Percentiles rank a stretch among this genome's conserved stretches.
These are phyloP conservation scores for Obelidium mucronatum DNA, from an alignment of 192 early-diverging fungal genomes.

Conservation along the genomic window DNA sequence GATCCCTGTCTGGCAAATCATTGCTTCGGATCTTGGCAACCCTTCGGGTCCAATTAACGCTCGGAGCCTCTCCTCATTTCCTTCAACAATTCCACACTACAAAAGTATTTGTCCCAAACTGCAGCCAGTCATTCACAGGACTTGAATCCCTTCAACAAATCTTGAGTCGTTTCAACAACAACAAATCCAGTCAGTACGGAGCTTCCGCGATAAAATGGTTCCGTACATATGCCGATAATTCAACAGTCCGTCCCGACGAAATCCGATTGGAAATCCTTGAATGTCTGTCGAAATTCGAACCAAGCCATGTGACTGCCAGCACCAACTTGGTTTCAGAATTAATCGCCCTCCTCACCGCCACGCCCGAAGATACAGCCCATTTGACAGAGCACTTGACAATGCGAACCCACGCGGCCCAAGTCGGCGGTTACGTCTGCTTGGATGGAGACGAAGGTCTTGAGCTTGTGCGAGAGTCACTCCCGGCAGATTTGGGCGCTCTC, in stretches of 20 bases:
- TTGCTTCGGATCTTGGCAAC: neutral
- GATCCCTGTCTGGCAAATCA: neutral
- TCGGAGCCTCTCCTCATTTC: neutral
- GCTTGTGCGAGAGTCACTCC: neutral
- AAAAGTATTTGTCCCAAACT: neutral
- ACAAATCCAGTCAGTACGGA: neutral
- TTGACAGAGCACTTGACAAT: neutral
- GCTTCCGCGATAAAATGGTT: neutral
- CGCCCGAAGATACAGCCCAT: neutral
- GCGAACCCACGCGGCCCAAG: constrained; percentile 22
- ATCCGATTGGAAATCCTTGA: constrained; percentile 29
- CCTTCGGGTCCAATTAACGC: constrained; percentile 23
- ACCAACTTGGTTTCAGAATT: constrained; percentile 4
- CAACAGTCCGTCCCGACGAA: constrained; percentile 30
- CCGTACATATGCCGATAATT: constrained; percentile 2
- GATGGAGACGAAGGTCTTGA: constrained; percentile 7
- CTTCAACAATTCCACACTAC: neutral
- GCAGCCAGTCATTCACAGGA: neutral
- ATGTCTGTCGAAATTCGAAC: constrained; percentile 17
- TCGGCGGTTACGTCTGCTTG: constrained; percentile 11
- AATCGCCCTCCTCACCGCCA: neutral
- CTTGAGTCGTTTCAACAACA: neutral
- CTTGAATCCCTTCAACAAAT: constrained; percentile 22
- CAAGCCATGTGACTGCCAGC: neutral
- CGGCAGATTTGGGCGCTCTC: neutral